Conservation (phyloP, 768 basidiomycete genomes). For the Phaeotremella fagi region DNA sequence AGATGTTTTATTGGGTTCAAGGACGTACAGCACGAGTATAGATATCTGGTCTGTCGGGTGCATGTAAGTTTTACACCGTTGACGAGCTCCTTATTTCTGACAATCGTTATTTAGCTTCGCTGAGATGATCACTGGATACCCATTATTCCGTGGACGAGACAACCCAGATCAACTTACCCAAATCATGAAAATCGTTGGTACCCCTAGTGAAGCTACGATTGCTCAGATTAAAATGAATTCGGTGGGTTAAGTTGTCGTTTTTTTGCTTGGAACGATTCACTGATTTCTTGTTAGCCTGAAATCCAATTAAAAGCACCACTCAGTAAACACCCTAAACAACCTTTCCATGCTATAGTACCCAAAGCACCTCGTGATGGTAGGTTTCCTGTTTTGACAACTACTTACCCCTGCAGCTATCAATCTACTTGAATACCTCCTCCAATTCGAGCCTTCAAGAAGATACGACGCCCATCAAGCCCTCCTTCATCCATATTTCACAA, state of each 20-base stretch:
- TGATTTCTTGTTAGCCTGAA: no score
- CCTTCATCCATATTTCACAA: conserved; percentile 77
- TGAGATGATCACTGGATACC: conserved; percentile 97
- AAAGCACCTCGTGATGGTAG: conserved; percentile 43
- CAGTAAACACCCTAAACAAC: conserved; percentile 45
- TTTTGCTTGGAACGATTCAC: no score
- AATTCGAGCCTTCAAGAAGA: conserved; percentile 90
- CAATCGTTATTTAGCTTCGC: conserved; percentile 58
- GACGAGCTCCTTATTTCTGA: neutral
- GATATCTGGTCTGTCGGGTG: conserved; percentile 99
- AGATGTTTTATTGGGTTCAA: conserved; percentile 90
- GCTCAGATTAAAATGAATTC: conserved; percentile 86
- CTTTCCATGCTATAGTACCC: conserved; percentile 43
- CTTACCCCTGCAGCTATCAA: conserved; percentile 62
- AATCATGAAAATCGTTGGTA: conserved; percentile 95
- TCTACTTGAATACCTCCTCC: conserved; percentile 85
- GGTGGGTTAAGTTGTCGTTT: conserved; percentile 53
- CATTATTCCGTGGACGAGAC: conserved; percentile 92
- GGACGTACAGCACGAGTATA: conserved; percentile 96
- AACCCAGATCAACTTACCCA: conserved; percentile 97
- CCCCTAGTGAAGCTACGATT: conserved; percentile 80
- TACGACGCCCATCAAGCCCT: conserved; percentile 88
- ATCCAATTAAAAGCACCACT: conserved; percentile 37
- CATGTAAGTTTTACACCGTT: conserved; percentile 53
- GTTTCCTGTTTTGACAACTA: neutral